Evolutionary conservation across 2,329 filamentous ascomycete genomes (phyloP).

Genomic region (Phaeosphaeria sp.): DNA sequence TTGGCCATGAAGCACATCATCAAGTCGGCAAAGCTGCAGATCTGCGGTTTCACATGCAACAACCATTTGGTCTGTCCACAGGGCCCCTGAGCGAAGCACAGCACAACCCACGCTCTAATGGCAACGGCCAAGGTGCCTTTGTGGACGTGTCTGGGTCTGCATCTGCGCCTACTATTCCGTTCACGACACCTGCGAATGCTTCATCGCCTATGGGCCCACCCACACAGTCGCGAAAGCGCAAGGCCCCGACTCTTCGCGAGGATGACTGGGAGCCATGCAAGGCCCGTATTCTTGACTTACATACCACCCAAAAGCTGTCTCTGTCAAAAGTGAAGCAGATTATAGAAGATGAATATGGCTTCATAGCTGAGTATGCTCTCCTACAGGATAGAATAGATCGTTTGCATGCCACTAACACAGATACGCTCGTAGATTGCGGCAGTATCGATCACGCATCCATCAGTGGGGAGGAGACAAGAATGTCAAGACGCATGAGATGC

Average conservation of each 20-base stretch:
- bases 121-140: no score
- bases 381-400: not conserved
- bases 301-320: slow-evolving; percentile 12
- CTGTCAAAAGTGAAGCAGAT: slow-evolving; percentile 13
- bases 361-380: slow-evolving; percentile 21
- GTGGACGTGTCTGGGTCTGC: no score
- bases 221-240: slow-evolving; percentile 20
- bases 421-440: slow-evolving; percentile 5
- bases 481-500: slow-evolving; percentile 27
- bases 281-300: slow-evolving; percentile 12
- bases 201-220: slow-evolving; percentile 16
- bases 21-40: no score
- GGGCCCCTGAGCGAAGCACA: no score
- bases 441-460: slow-evolving; percentile 20
- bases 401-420: not conserved
- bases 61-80: no score
- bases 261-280: slow-evolving; percentile 29
- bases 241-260: slow-evolving; percentile 26
- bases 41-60: no score
- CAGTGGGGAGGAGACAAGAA: slow-evolving; percentile 28
- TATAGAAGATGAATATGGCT: slow-evolving; percentile 16
- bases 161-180: not conserved
- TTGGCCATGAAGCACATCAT: no score
- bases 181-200: not conserved
- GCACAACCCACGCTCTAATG: no score